Evolutionary conservation across 2,329 filamentous ascomycete genomes (phyloP).

Genomic region (Ceratocystis colombiana): DNA sequence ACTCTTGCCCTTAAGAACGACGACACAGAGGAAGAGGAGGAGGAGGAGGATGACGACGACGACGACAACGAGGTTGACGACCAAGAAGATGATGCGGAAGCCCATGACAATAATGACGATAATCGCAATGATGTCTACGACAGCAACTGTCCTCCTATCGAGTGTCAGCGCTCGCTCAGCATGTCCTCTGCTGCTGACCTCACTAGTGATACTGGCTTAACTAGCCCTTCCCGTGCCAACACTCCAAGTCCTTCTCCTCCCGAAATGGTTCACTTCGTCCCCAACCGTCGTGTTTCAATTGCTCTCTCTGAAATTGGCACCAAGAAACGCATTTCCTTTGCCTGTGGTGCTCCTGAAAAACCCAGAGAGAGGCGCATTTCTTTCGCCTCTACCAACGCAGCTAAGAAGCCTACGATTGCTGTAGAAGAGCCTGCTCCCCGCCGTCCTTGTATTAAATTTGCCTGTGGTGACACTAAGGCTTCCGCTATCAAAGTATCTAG

Average conservation of each 20-base stretch:
- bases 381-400: slow-evolving; percentile 6
- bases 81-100: slow-evolving; percentile 40
- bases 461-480: slow-evolving; percentile 39
- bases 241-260: slow-evolving; percentile 81
- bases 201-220: slow-evolving; percentile 87
- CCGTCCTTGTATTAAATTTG: slow-evolving; percentile 64
- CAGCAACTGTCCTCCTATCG: slow-evolving; percentile 49
- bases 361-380: slow-evolving; percentile 14
- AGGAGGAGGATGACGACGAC: slow-evolving; percentile 45
- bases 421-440: slow-evolving; percentile 32
- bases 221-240: slow-evolving; percentile 76
- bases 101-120: slow-evolving; percentile 41
- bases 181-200: slow-evolving; percentile 76
- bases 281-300: slow-evolving; percentile 27
- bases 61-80: slow-evolving; percentile 46
- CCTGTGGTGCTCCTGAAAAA: slow-evolving; percentile 19
- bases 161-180: slow-evolving; percentile 38
- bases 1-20: slow-evolving; percentile 69
- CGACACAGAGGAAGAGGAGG: slow-evolving; percentile 48
- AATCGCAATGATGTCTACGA: slow-evolving; percentile 52
- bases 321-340: slow-evolving; percentile 27
- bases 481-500: slow-evolving; percentile 8
- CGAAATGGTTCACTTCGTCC: slow-evolving; percentile 39
- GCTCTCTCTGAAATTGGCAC: slow-evolving; percentile 19
- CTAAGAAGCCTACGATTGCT: slow-evolving; percentile 15